phyloP scores from a whole-genome alignment of 495 filamentous ascomycete species.

The Hypoxylon fuscum region DNA sequence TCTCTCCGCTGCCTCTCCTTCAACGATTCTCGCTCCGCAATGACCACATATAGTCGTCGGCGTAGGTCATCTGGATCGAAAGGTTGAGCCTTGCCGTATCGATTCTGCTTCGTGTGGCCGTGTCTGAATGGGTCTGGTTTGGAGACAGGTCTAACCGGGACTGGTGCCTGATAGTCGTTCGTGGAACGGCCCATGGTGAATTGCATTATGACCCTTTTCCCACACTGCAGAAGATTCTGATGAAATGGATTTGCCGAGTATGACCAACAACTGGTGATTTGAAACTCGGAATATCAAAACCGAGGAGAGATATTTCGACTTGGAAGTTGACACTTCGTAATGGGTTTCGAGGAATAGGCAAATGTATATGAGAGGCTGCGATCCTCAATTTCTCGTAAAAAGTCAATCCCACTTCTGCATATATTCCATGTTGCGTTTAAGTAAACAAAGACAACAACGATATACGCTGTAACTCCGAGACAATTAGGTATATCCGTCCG shows the following conservation, averaged over 20 bases:
- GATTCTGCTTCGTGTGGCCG: constrained; percentile 17
- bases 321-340: no score
- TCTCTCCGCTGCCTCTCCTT: constrained; percentile 32
- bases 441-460: constrained; percentile 22
- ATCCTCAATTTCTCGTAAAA: constrained; percentile 9
- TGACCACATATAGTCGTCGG: constrained; percentile 53
- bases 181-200: constrained; percentile 37
- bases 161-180: constrained; percentile 9
- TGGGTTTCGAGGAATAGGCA: no score
- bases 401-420: constrained; percentile 10
- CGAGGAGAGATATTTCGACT: constrained; percentile 8
- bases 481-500: constrained; percentile 15
- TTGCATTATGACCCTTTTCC: constrained; percentile 21
- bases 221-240: constrained; percentile 1
- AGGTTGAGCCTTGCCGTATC: constrained; percentile 48
- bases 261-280: background rate
- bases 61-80: constrained; percentile 62
- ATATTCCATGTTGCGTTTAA: constrained; percentile 13
- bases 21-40: constrained; percentile 53
- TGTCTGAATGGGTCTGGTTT: constrained; percentile 30
- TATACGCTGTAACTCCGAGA: constrained; percentile 23
- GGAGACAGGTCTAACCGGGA: constrained; percentile 8
- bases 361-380: constrained; percentile 3
- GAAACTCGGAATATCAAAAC: constrained; percentile 9
- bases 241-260: background rate